These are phyloP conservation scores for Tagetes erecta DNA, from an alignment of 129 eudicot species.

Conservation along the genomic window DNA sequence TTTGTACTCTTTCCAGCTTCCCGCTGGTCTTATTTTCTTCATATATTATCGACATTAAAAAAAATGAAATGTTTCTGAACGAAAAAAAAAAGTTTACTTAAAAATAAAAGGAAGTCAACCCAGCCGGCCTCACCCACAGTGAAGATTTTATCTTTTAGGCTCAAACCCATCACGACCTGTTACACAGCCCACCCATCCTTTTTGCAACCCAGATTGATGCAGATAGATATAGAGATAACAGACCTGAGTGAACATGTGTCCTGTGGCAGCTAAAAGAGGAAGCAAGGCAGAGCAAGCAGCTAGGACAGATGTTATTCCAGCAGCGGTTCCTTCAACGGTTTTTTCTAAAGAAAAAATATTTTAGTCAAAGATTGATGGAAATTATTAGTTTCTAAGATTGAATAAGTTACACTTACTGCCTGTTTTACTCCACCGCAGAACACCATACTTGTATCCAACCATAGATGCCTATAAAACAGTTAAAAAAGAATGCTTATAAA, in stretches of 20 bases:
- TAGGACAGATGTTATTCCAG: conserved; percentile 91
- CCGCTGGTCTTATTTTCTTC: too few relatives aligned
- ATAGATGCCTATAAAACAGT: conserved; percentile 72
- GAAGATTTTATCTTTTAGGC: not conserved
- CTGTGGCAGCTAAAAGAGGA: conserved; percentile 84
- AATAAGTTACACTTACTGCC: conserved; percentile 63
- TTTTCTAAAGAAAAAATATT: conserved; percentile 50
- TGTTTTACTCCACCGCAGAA: conserved; percentile 90
- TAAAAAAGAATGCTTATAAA: not conserved
- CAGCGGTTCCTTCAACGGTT: conserved; percentile 98
- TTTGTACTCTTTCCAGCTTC: too few relatives aligned
- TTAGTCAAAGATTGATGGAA: not conserved
- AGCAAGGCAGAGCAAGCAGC: conserved; percentile 84
- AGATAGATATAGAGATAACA: conserved; percentile 29
- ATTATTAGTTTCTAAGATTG: not conserved
- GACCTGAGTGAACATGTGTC: conserved; percentile 83
- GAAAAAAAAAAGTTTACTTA: too few relatives aligned
- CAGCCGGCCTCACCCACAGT: not conserved
- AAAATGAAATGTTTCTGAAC: too few relatives aligned
- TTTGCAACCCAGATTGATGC: conserved; percentile 1
- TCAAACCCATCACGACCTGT: not conserved
- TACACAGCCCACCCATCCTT: not conserved
- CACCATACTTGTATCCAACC: conserved; percentile 98
- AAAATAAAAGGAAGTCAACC: not conserved
- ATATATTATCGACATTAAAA: too few relatives aligned